These are phyloP conservation scores for Pichia sp. DNA, from an alignment of 1,139 yeast genomes.

Conservation along the genomic window DNA sequence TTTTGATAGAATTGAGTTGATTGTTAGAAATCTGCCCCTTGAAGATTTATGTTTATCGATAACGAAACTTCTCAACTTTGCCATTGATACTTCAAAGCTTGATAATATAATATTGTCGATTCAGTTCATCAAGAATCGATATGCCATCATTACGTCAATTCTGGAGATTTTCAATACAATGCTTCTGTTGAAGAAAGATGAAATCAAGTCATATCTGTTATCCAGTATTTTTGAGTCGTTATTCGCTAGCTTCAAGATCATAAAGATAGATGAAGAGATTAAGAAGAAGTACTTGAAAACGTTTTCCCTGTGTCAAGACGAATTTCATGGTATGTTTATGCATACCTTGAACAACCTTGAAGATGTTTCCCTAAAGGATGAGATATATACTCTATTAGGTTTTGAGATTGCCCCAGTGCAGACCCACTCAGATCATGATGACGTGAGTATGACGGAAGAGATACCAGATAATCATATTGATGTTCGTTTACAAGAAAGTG, in stretches of 20 bases:
- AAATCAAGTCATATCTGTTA: conserved; percentile 16
- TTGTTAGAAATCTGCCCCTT: conserved; percentile 12
- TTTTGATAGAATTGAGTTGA: conserved; percentile 5
- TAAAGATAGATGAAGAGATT: not conserved
- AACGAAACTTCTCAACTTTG: conserved; percentile 14
- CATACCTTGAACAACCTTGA: conserved; percentile 13
- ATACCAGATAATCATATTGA: too few relatives aligned
- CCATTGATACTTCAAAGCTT: conserved; percentile 21
- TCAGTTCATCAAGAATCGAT: conserved; percentile 23
- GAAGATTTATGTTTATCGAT: conserved; percentile 22
- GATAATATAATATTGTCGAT: conserved; percentile 23
- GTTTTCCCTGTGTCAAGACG: conserved; percentile 8
- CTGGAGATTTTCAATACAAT: conserved; percentile 14
- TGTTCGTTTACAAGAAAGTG: too few relatives aligned
- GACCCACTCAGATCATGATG: too few relatives aligned
- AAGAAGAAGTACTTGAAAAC: conserved; percentile 1
- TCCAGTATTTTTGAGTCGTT: conserved; percentile 19
- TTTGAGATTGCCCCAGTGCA: too few relatives aligned
- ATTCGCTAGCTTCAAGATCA: conserved; percentile 13
- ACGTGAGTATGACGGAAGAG: too few relatives aligned
- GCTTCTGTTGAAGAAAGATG: conserved; percentile 6
- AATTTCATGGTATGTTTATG: conserved; percentile 12
- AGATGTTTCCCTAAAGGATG: conserved; percentile 6
- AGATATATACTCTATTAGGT: conserved; percentile 6
- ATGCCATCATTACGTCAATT: conserved; percentile 16